phyloP scores from a whole-genome alignment of 495 filamentous ascomycete species.

The Talaromyces ruber region DNA sequence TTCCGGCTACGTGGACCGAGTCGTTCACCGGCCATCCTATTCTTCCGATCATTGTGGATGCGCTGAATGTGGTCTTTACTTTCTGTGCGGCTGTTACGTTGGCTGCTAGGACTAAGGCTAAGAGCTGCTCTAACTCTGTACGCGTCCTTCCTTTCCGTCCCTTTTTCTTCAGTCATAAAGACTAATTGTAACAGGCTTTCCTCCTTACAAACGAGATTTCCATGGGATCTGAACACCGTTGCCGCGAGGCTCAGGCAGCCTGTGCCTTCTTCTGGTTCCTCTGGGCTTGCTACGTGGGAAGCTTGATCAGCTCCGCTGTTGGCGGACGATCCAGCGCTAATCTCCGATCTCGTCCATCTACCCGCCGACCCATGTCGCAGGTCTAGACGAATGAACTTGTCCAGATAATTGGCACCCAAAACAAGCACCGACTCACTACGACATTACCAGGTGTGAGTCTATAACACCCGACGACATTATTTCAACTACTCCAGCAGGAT shows the following conservation, averaged over 20 bases:
- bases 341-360: constrained; percentile 18
- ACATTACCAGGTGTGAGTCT: background rate
- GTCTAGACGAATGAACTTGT: background rate
- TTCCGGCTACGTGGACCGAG: constrained; percentile 43
- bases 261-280: constrained; percentile 67
- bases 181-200: constrained; percentile 38
- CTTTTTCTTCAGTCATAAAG: background rate
- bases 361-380: constrained; percentile 7
- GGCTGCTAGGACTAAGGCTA: constrained; percentile 46
- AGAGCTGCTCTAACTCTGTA: constrained; percentile 57
- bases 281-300: constrained; percentile 51
- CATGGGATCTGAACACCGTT: constrained; percentile 53
- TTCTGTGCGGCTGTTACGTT: constrained; percentile 57
- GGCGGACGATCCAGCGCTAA: constrained; percentile 25
- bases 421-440: background rate
- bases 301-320: constrained; percentile 43
- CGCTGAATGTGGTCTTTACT: constrained; percentile 56
- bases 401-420: background rate
- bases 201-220: constrained; percentile 47
- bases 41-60: constrained; percentile 47
- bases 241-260: constrained; percentile 60
- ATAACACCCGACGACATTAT: background rate
- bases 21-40: constrained; percentile 43
- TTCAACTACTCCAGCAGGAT: background rate
- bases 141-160: constrained; percentile 13